Evolutionary conservation across 179 eudicot species (phyloP).

Genomic region (Silene vulgaris): DNA sequence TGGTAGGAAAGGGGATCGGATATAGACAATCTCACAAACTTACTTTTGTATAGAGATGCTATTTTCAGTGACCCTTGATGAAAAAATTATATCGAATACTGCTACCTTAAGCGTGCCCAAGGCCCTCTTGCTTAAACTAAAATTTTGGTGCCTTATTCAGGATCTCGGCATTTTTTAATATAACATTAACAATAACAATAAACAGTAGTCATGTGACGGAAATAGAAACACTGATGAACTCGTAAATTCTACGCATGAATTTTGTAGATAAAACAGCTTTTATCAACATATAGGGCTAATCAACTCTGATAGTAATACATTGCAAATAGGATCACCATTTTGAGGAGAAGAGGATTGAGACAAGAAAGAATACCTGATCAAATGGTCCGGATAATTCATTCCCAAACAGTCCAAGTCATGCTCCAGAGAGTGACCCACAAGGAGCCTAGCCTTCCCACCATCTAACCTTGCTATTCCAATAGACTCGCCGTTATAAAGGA

Average conservation of each 20-base stretch:
- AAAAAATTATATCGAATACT: too few relatives aligned
- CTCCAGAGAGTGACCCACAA: conserved; percentile 68
- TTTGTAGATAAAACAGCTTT: background rate
- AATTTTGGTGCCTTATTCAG: background rate
- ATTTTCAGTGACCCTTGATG: too few relatives aligned
- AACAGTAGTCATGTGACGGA: background rate
- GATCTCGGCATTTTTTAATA: background rate
- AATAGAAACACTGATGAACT: background rate
- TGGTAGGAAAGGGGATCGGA: too few relatives aligned
- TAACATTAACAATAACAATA: background rate
- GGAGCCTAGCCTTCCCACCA: conserved; percentile 68
- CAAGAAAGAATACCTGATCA: conserved; percentile 49
- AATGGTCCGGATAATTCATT: conserved; percentile 55
- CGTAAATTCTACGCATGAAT: background rate
- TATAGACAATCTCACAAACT: too few relatives aligned
- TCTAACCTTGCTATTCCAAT: conserved; percentile 38
- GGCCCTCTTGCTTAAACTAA: too few relatives aligned
- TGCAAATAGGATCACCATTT: background rate
- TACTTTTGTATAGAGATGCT: too few relatives aligned
- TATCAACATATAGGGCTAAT: background rate
- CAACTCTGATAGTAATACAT: background rate
- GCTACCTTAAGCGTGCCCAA: too few relatives aligned
- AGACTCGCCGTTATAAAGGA: conserved; percentile 56
- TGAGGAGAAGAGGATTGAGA: background rate
- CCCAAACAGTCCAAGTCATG: conserved; percentile 57